Conservation (phyloP, 768 basidiomycete species). For the Kwoniella sp. region DNA sequence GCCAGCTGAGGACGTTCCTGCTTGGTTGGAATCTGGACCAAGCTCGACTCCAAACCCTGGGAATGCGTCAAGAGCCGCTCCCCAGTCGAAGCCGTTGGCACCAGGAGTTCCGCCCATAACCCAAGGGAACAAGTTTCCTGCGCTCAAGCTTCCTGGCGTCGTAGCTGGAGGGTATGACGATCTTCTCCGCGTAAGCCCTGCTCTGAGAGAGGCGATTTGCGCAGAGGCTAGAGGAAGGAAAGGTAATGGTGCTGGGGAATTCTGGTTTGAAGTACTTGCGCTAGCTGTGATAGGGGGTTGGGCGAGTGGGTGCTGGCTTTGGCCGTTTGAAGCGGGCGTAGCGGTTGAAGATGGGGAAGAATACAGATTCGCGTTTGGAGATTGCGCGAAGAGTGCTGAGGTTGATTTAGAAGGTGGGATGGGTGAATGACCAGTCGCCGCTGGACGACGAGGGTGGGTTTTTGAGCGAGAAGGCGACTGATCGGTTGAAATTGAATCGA, state of each 20-base stretch:
- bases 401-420: not conserved
- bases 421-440: slow-evolving; percentile 5
- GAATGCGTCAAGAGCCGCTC: slow-evolving; percentile 18
- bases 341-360: slow-evolving; percentile 13
- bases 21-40: not conserved
- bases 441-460: slow-evolving; percentile 8
- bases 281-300: slow-evolving; percentile 23
- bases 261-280: not conserved
- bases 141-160: slow-evolving; percentile 16
- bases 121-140: slow-evolving; percentile 21
- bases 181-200: slow-evolving; percentile 26
- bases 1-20: slow-evolving; percentile 15
- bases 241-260: slow-evolving; percentile 22
- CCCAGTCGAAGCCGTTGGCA: slow-evolving; percentile 21
- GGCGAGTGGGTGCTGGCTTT: slow-evolving; percentile 24
- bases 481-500: not conserved
- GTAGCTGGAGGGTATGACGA: slow-evolving; percentile 41
- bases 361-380: not conserved
- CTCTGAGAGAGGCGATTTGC: slow-evolving; percentile 22
- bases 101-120: slow-evolving; percentile 24
- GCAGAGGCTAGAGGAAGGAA: slow-evolving; percentile 20
- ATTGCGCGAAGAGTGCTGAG: not conserved
- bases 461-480: slow-evolving; percentile 13
- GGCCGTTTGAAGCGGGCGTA: slow-evolving; percentile 8
- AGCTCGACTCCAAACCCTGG: slow-evolving; percentile 33